Evolutionary conservation across 2,329 filamentous ascomycete species (phyloP).

Genomic region (Botrytis deweyae): DNA sequence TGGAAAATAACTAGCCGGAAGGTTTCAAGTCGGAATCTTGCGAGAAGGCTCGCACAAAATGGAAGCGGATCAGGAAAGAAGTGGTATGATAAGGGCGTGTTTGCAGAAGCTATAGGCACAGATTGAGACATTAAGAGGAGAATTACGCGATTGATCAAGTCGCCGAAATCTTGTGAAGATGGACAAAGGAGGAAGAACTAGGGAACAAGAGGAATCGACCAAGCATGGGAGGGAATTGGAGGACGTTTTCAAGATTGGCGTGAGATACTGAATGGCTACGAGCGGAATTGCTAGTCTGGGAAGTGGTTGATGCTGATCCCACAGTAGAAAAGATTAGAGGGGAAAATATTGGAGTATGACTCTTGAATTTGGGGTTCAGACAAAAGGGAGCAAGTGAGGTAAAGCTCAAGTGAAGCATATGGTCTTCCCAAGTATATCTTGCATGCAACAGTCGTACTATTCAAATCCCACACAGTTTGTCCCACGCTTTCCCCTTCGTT

Average conservation of each 20-base stretch:
- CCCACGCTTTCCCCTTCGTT: neutral
- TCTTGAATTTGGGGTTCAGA: neutral
- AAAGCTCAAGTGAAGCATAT: neutral
- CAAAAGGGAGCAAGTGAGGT: neutral
- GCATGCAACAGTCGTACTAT: neutral
- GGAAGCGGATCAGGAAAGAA: neutral
- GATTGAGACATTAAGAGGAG: neutral
- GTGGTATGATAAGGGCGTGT: neutral
- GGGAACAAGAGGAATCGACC: neutral
- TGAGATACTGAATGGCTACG: neutral
- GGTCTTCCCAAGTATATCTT: neutral
- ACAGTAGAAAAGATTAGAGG: too few species aligned
- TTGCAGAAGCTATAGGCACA: neutral
- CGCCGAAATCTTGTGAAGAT: too few species aligned
- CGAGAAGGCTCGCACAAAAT: slow-evolving; percentile 1
- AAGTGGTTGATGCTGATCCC: neutral
- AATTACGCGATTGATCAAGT: too few species aligned
- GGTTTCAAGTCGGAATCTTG: slow-evolving; percentile 18
- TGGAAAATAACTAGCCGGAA: slow-evolving; percentile 22
- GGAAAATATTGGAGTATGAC: neutral
- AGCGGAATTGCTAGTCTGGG: neutral
- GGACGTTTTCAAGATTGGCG: too few species aligned
- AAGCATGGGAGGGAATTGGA: neutral
- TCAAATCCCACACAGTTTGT: neutral
- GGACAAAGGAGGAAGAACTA: accelerated